Evolutionary conservation across 179 eudicot species (phyloP).

Genomic region (Carnegiea gigantea): DNA sequence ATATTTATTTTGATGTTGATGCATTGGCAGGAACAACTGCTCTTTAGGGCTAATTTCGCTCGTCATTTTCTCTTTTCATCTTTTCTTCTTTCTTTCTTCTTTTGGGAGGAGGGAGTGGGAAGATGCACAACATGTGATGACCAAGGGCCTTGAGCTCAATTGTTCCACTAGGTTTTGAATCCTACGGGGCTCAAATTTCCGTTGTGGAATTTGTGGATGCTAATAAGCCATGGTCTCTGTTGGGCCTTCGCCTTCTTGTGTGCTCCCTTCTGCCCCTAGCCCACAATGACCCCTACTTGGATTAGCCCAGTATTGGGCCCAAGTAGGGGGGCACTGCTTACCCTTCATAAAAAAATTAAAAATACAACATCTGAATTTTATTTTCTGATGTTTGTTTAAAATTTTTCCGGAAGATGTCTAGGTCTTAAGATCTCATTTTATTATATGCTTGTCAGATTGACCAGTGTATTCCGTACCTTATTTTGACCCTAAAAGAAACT

Average conservation of each 20-base stretch:
- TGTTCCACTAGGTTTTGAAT: too few relatives aligned
- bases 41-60: neutral
- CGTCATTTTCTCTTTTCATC: neutral
- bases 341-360: too few relatives aligned
- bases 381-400: neutral
- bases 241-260: too few relatives aligned
- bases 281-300: too few relatives aligned
- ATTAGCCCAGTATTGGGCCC: too few relatives aligned
- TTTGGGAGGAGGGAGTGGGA: neutral
- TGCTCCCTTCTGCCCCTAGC: too few relatives aligned
- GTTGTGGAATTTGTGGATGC: too few relatives aligned
- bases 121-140: too few relatives aligned
- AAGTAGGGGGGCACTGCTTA: too few relatives aligned
- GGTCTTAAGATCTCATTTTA: neutral
- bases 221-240: too few relatives aligned
- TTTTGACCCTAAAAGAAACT: neutral
- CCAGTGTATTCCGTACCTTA: neutral
- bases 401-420: neutral
- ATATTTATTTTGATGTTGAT: conserved; percentile 22
- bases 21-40: neutral
- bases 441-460: neutral
- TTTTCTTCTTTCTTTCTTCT: neutral
- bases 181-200: too few relatives aligned
- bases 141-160: too few relatives aligned
- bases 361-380: neutral